Evolutionary conservation across 495 filamentous ascomycete species (phyloP).

Genomic region (Xylaria flabelliformis): DNA sequence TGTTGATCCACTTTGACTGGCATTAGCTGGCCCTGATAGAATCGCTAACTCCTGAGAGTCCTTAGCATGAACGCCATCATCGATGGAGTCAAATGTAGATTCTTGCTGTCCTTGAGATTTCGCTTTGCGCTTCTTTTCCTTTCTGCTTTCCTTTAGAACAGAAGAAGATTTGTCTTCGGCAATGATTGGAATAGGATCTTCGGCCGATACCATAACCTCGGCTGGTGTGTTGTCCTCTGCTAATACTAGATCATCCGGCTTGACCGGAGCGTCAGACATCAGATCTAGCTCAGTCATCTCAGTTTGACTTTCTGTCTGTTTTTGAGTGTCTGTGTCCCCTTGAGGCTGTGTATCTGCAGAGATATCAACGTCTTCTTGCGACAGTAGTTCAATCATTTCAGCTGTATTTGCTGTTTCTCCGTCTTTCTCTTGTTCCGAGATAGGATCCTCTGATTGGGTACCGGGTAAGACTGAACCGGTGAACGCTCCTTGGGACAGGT

Average conservation of each 20-base stretch:
- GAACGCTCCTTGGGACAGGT: background rate
- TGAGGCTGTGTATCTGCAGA: conserved; percentile 5
- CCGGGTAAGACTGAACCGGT: no score
- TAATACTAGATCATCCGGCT: background rate
- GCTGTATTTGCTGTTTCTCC: background rate
- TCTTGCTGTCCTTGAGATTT: conserved; percentile 32
- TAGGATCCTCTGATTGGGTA: background rate
- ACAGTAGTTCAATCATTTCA: background rate
- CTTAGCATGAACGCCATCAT: background rate
- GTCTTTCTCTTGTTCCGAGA: background rate
- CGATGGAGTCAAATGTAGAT: conserved; percentile 21
- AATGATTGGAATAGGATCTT: conserved; percentile 7
- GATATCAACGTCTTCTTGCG: background rate
- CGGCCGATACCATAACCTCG: conserved; percentile 19
- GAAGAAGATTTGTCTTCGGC: conserved; percentile 22
- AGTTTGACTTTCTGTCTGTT: background rate
- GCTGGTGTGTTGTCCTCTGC: conserved; percentile 18
- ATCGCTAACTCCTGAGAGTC: conserved; percentile 5
- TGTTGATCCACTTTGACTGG: background rate
- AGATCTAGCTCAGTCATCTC: background rate
- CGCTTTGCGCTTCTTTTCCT: conserved; percentile 40
- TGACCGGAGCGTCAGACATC: background rate
- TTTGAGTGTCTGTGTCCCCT: background rate
- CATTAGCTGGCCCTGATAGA: conserved; percentile 13
- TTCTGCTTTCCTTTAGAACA: conserved; percentile 39